Base-by-base conservation (phyloP, 495 filamentous ascomycete genomes). In the Penicillium longicatenatum region DNA sequence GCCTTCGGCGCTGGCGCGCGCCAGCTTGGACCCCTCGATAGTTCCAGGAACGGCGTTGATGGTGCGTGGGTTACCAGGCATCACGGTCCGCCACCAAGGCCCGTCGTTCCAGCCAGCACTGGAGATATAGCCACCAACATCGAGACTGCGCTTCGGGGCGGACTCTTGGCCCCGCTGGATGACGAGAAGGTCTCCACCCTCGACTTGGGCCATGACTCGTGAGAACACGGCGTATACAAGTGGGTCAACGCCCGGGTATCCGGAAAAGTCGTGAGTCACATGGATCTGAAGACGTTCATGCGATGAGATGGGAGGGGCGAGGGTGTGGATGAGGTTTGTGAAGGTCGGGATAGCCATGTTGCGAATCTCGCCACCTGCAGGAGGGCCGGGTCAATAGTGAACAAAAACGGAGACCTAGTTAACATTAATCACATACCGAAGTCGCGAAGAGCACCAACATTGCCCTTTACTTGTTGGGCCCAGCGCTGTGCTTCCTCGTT, bases 241-340 rank as follows among this genome's bases (percentile, higher is more conserved):
- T 11, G 93, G 92, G 71, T 98, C 93, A 57, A 99, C 85, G 39
- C 89, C 92, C 9, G 95, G 94, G 72, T 99, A 99, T 52, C 90
- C 90, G 48, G 91, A 85, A 19, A 98, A 82, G 68, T 97, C 92
- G 76, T 98, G 95, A 19, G 95, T 97, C 55, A 95, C 91, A 79
- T 99, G 94, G 69, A 99, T 99, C 64, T 94, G 90, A 9, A 99
- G 89, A 50, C 94, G 90, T 76, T 99, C 94, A 74, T 98, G 95
- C 6, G 93, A 94, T 21, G 92, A 94, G 65, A 99, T 99, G 10
- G 94, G 94, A 41, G 94, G 95, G 3, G 94, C 95, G 53, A 99
- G 86, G 44, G 90, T 95, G 69, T 97, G 90, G 52, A 99, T 84
- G 67, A 99, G 88, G 67, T 89, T 89, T 65, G 92, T 93, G 70